phyloP scores from a whole-genome alignment of 208 protist genomes.

The Novymonas esmeraldas region DNA sequence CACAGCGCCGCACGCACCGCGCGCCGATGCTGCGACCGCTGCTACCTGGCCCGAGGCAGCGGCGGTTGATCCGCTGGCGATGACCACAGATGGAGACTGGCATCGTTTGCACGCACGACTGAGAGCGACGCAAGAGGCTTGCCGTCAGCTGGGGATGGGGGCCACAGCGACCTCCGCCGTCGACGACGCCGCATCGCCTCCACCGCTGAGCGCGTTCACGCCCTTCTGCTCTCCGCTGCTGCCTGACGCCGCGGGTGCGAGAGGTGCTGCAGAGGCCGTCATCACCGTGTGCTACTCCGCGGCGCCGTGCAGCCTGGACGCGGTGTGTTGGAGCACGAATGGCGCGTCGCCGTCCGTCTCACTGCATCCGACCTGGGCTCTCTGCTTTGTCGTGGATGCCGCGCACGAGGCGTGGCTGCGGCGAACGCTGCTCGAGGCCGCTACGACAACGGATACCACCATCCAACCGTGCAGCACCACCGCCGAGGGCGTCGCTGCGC shows the following conservation, averaged over 20 bases:
- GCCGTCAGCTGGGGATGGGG: not conserved
- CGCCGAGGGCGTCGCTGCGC: too few species aligned
- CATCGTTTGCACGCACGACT: not conserved
- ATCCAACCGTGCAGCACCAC: too few species aligned
- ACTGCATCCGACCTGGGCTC: conserved; percentile 11
- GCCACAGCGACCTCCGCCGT: not conserved
- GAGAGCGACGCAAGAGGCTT: not conserved
- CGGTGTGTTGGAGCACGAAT: conserved; percentile 4
- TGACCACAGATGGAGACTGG: not conserved
- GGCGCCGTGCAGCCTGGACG: not conserved
- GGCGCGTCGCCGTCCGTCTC: not conserved
- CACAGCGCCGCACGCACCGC: too few species aligned
- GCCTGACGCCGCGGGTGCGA: not conserved
- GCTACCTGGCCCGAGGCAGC: too few species aligned
- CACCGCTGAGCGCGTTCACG: not conserved
- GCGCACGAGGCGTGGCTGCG: conserved; percentile 15
- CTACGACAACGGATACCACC: too few species aligned
- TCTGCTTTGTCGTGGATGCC: conserved; percentile 25
- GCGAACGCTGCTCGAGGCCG: not conserved
- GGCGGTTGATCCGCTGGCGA: not conserved
- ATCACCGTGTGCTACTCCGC: not conserved
- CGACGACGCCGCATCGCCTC: not conserved
- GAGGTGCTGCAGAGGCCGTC: not conserved
- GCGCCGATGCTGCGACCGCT: too few species aligned
- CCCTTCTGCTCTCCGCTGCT: not conserved